These are phyloP conservation scores for Colletotrichum tropicicola DNA, from an alignment of 2,329 filamentous ascomycete species.

Conservation along the genomic window DNA sequence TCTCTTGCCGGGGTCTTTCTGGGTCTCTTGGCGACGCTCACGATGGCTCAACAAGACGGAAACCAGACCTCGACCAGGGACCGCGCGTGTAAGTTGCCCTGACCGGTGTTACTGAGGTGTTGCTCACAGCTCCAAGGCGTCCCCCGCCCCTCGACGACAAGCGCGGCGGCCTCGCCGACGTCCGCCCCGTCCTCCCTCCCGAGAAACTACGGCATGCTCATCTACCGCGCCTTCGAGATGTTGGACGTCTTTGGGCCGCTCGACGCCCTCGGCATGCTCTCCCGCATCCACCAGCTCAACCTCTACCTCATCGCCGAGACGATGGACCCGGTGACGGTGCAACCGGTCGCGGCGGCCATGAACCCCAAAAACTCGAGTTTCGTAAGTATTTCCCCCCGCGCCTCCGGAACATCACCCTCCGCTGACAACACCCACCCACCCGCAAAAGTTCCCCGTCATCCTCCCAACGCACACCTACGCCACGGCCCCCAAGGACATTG, in stretches of 20 bases:
- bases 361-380: slow-evolving; percentile 27
- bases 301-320: slow-evolving; percentile 19
- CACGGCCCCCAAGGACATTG: slow-evolving; percentile 50
- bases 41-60: background rate
- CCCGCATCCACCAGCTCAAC: slow-evolving; percentile 15
- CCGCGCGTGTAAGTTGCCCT: background rate
- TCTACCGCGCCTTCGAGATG: slow-evolving; percentile 55
- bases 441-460: slow-evolving; percentile 19
- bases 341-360: slow-evolving; percentile 10
- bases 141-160: background rate
- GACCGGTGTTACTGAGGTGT: too few relatives aligned
- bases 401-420: slow-evolving; percentile 2
- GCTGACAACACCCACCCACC: background rate
- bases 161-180: background rate
- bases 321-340: slow-evolving; percentile 22
- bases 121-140: background rate
- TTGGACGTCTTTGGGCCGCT: slow-evolving; percentile 58
- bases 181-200: background rate
- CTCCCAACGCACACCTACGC: slow-evolving; percentile 51
- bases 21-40: background rate
- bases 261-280: slow-evolving; percentile 43
- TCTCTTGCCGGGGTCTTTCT: background rate
- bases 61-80: background rate
- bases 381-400: background rate
- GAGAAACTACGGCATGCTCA: slow-evolving; percentile 48